These are phyloP conservation scores for Rhazya stricta DNA, from an alignment of 257 asterid genomes.

Conservation along the genomic window DNA sequence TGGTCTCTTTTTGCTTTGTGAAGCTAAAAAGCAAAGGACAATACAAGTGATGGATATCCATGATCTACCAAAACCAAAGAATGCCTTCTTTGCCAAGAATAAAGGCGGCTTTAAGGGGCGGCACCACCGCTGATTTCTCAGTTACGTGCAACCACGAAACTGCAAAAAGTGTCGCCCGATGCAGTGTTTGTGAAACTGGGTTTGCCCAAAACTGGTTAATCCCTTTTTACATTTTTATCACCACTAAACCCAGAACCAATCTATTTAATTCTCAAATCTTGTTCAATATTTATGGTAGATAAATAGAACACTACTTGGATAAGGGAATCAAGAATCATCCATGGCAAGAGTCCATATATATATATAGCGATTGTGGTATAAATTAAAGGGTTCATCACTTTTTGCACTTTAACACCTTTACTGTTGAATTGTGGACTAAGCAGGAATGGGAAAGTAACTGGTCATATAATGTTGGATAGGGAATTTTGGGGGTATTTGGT, in stretches of 20 bases:
- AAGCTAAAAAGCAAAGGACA: slow-evolving; percentile 95
- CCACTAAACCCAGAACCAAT: slow-evolving; percentile 4
- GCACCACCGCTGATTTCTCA: slow-evolving; percentile 58
- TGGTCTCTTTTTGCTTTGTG: slow-evolving; percentile 31
- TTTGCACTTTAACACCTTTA: not conserved
- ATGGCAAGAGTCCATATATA: not conserved
- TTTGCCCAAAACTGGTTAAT: slow-evolving; percentile 13
- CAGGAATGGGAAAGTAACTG: not conserved
- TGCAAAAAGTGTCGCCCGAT: not conserved
- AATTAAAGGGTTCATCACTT: not conserved
- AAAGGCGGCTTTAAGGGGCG: slow-evolving; percentile 88
- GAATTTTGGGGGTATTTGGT: not conserved
- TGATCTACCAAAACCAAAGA: slow-evolving; percentile 85
- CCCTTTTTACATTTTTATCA: slow-evolving; percentile 1
- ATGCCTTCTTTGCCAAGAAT: slow-evolving; percentile 74
- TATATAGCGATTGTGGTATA: not conserved
- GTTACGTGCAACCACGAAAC: not conserved
- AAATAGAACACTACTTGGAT: not conserved
- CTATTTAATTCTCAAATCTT: not conserved
- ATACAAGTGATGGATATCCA: slow-evolving; percentile 97
- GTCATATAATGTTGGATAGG: not conserved
- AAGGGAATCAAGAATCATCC: slow-evolving; percentile 1
- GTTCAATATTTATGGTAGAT: slow-evolving; percentile 1
- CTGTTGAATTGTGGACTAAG: not conserved
- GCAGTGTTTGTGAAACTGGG: slow-evolving; percentile 13